Conservation (phyloP, 495 filamentous ascomycete species). For the Aspergillus hancockii region DNA sequence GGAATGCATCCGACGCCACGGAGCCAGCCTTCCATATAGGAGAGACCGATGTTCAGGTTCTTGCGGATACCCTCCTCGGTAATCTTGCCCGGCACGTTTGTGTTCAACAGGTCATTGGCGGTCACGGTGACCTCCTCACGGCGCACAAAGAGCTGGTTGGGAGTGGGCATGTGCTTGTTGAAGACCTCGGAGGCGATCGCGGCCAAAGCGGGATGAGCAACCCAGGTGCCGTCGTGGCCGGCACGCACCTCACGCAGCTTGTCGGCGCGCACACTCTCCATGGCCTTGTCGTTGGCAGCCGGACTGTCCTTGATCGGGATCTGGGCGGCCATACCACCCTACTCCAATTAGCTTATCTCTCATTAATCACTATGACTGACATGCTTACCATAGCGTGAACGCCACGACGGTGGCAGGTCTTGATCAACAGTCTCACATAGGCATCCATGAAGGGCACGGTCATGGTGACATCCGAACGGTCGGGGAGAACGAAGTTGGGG, state of each 20-base stretch:
- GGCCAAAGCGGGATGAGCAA: constrained; percentile 93
- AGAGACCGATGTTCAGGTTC: constrained; percentile 95
- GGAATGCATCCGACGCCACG: constrained; percentile 94
- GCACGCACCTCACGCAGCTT: constrained; percentile 96
- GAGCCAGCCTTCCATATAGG: constrained; percentile 99
- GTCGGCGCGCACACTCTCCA: constrained; percentile 90
- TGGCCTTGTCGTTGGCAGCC: constrained; percentile 42
- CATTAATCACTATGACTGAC: not conserved
- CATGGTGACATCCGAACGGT: constrained; percentile 92
- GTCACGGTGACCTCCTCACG: constrained; percentile 87
- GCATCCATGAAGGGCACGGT: constrained; percentile 98
- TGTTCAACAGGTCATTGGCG: constrained; percentile 92
- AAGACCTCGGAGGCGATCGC: constrained; percentile 89
- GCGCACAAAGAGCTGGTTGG: constrained; percentile 91
- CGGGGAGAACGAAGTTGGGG: constrained; percentile 88
- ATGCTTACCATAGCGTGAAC: constrained; percentile 84
- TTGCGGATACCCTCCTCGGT: constrained; percentile 97
- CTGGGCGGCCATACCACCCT: constrained; percentile 97
- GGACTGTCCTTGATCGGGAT: constrained; percentile 90
- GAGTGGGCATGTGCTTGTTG: constrained; percentile 98
- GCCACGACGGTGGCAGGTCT: constrained; percentile 92
- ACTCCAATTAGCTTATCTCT: constrained; percentile 13
- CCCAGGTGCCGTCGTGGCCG: constrained; percentile 96
- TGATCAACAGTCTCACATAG: constrained; percentile 93
- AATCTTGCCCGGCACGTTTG: constrained; percentile 92